Evolutionary conservation across 116 monocot species (phyloP).

Genomic region (Cymodocea nodosa): DNA sequence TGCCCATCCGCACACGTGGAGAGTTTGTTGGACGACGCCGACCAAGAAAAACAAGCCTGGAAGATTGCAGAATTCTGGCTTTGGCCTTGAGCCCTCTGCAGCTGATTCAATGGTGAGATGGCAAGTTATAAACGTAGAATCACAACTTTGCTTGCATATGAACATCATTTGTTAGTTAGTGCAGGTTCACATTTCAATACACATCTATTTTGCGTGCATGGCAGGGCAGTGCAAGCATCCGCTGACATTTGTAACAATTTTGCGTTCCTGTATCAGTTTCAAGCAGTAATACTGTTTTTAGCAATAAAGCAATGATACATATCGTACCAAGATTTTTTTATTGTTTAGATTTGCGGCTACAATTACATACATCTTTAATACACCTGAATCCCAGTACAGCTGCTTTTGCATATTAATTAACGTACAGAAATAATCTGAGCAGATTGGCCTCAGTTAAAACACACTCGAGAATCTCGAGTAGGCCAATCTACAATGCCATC

Average conservation of each 20-base stretch:
- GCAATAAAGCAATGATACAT: too few species aligned
- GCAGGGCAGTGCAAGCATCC: too few species aligned
- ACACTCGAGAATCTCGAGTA: not conserved
- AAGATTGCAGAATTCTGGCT: constrained; percentile 5
- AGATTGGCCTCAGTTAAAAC: not conserved
- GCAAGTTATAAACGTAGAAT: too few species aligned
- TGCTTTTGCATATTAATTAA: not conserved
- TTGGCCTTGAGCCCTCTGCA: too few species aligned
- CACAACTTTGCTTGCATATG: not conserved
- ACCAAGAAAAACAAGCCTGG: not conserved
- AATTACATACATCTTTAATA: not conserved
- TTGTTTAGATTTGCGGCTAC: not conserved
- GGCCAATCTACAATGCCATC: not conserved
- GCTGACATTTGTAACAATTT: too few species aligned
- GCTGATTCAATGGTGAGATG: too few species aligned
- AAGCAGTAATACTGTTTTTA: too few species aligned
- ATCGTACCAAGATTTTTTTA: not conserved
- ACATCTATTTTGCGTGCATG: too few species aligned
- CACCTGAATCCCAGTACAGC: not conserved
- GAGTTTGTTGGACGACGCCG: not conserved
- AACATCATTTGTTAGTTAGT: not conserved
- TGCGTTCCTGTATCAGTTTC: too few species aligned
- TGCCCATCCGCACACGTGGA: too few species aligned
- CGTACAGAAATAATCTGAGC: not conserved
- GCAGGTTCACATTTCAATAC: too few species aligned